Base-by-base conservation (phyloP, 1,284 basidiomycete genomes). In the Ganoderma multipileum region DNA sequence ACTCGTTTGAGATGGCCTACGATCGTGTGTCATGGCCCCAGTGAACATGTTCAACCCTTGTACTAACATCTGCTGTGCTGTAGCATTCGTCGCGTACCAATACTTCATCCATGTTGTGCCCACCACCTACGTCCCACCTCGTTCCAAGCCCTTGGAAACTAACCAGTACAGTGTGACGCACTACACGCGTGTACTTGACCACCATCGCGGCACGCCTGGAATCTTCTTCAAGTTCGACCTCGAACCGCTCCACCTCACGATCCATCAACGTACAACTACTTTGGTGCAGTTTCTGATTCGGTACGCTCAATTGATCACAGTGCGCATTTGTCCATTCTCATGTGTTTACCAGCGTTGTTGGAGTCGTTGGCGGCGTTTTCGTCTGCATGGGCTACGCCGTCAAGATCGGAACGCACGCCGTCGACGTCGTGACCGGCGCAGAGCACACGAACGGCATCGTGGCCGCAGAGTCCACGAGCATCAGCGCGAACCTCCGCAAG, bases 211-310 rank as follows among this genome's bases (percentile, higher is more conserved):
- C 4, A 92, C 95, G 0, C 97, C 97, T 0, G 95, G 95, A 20
- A 96, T 97, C 76, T 97, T 96, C 84, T 96, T 97, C 91, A 97
- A 97, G 79, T 98, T 96, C 78, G 97, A 99, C 71, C 83, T 99
- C 36, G 97, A 99, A 78, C 95, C 97, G 1, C 87, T 99, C 80
- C 86, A 88, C 12, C 86, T 99, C 73, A 93, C 89, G 0, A 90
- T 99, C 61, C 87, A 92, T 71, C 95, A 98, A 80, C 89, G 96
- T 9, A 97, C 96, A 1, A 96, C 93, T 0, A 84, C 89, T 0
- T 81, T 99, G 58, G 78, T 92, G 1, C 91, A 96, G 72, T 89
- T 99, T 11, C 78, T 98, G 71, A 94, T 98, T 66, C 87, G 96
- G 77, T 87, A 85, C 7, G 85, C 80, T 58, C 12, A 20, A n/a